These are phyloP conservation scores for Saturnispora sanitii DNA, from an alignment of 805 yeast genomes.

Conservation along the genomic window DNA sequence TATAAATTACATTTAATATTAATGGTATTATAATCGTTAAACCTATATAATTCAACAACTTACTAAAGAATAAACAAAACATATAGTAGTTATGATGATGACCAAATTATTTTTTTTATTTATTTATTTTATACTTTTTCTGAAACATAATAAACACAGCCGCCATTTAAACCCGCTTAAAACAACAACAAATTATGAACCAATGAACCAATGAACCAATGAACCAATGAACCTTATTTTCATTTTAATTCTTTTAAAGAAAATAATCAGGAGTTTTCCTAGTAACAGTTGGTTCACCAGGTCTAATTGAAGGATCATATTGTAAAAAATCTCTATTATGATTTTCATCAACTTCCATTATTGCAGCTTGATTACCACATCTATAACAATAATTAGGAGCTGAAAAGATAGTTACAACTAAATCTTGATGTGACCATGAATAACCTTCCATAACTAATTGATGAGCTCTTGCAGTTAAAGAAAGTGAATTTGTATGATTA, in stretches of 20 bases:
- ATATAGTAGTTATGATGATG: no score
- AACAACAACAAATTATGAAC: no score
- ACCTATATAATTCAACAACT: no score
- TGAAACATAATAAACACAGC: no score
- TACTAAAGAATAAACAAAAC: no score
- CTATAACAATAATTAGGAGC: slow-evolving; percentile 97
- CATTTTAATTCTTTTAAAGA: slow-evolving; percentile 37
- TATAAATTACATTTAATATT: no score
- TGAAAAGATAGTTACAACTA: slow-evolving; percentile 85
- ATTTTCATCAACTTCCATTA: slow-evolving; percentile 95
- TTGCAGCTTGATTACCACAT: slow-evolving; percentile 97
- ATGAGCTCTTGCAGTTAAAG: slow-evolving; percentile 88
- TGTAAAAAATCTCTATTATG: slow-evolving; percentile 87
- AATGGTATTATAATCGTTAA: no score
- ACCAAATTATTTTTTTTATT: no score
- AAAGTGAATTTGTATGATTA: slow-evolving; percentile 79
- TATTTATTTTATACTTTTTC: no score
- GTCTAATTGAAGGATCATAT: slow-evolving; percentile 93
- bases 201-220: neutral
- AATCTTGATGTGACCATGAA: slow-evolving; percentile 89
- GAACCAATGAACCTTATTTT: no score
- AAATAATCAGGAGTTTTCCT: slow-evolving; percentile 97
- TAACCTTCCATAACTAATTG: slow-evolving; percentile 97
- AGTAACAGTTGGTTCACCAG: slow-evolving; percentile 96
- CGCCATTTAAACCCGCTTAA: no score